A percentile compares a stretch with the other conserved stretches of the same genome.
Evolutionary conservation across 2,329 filamentous ascomycete species (phyloP).

Genomic region (Falciphora oryzae): DNA sequence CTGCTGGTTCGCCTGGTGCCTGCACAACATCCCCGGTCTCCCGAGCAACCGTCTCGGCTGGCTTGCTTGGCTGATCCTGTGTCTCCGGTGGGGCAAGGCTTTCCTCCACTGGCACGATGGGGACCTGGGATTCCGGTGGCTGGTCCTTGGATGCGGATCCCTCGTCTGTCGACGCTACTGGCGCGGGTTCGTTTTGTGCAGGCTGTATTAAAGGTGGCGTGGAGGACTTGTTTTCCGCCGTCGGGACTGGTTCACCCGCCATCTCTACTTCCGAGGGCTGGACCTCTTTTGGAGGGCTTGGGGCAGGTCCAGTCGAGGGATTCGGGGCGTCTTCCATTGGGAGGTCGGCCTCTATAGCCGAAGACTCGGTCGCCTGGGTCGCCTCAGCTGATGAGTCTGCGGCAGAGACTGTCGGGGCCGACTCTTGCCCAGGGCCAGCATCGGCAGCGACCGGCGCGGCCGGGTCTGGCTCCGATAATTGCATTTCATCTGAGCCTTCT

Average conservation of each 20-base stretch:
- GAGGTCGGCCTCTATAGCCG: neutral
- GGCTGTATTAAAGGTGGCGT: neutral
- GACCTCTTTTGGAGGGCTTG: neutral
- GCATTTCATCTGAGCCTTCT: neutral
- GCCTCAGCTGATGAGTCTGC: neutral
- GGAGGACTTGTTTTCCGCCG: neutral
- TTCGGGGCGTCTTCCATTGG: conserved; percentile 4
- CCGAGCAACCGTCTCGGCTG: neutral
- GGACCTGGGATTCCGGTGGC: neutral
- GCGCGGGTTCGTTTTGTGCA: neutral
- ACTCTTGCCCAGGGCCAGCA: neutral
- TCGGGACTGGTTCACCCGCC: neutral
- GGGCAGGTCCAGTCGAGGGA: neutral
- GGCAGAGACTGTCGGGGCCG: neutral
- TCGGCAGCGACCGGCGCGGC: neutral
- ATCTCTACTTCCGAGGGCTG: neutral
- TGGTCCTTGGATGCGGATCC: neutral
- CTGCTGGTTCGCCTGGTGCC: neutral
- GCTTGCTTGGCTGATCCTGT: neutral
- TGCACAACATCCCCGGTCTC: neutral
- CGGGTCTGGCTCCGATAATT: neutral
- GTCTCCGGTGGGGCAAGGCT: neutral
- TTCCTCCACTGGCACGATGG: neutral
- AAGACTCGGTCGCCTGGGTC: neutral
- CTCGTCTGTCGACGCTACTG: neutral